A percentile compares a stretch with the other conserved stretches of the same genome.
These are phyloP conservation scores for Agaricus sinodeliciosus DNA, from an alignment of 768 basidiomycete species.

Conservation along the genomic window DNA sequence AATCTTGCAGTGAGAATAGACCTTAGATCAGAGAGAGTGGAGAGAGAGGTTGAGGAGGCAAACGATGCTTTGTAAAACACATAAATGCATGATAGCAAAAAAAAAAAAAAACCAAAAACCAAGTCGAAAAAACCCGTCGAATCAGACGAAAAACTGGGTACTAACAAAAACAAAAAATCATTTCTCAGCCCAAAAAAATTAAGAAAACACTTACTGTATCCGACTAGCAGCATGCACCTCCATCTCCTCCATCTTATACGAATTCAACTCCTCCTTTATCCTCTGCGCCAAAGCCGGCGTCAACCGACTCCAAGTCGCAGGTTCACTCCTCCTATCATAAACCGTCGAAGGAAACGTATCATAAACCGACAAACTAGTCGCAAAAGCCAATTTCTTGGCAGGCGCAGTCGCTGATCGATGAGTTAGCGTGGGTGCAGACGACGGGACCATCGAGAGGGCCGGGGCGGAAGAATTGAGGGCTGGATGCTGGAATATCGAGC, in stretches of 20 bases:
- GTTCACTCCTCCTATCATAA: conserved; percentile 93
- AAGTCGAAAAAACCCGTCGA: conserved; percentile 20
- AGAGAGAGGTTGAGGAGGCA: conserved; percentile 17
- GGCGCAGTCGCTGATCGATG: conserved; percentile 70
- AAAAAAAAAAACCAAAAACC: too few species aligned
- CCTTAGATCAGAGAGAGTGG: conserved; percentile 21
- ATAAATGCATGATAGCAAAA: conserved; percentile 16
- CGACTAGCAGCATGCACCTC: conserved; percentile 93
- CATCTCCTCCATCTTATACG: conserved; percentile 99
- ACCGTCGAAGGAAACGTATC: conserved; percentile 90
- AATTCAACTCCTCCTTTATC: conserved; percentile 98
- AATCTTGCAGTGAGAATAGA: conserved; percentile 14
- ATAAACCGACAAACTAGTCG: conserved; percentile 89
- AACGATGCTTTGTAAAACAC: conserved; percentile 16
- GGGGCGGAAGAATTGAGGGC: conserved; percentile 86
- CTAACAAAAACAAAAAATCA: too few species aligned
- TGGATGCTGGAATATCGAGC: conserved; percentile 74
- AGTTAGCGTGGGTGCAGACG: conserved; percentile 45
- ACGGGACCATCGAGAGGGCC: conserved; percentile 56
- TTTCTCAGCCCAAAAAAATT: too few species aligned
- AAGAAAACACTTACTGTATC: conserved; percentile 60
- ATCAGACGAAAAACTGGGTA: conserved; percentile 86
- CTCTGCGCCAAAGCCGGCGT: conserved; percentile 93
- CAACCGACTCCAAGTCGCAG: conserved; percentile 93
- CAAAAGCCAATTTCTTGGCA: conserved; percentile 77